Evolutionary conservation across 768 basidiomycete genomes (phyloP), one percentile per base, ranked within the genome.

Genomic region (Dendrothele bispora): DNA sequence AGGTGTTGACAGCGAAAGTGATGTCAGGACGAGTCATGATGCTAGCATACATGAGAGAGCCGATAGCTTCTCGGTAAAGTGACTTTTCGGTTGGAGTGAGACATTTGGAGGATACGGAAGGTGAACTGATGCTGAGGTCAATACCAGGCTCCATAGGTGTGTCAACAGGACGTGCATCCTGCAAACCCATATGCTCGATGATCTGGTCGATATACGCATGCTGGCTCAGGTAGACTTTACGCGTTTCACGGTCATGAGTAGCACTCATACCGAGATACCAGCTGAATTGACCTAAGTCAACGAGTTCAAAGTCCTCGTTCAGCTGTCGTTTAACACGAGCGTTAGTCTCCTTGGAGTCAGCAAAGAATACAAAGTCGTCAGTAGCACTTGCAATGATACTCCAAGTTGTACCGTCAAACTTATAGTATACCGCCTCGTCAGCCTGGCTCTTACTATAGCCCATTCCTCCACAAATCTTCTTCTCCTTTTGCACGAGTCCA

Each of bases 201-300:
- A 64, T 55, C 24, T 46, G 32, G 5, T 55, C 38, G 20, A 64
- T 59, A 21, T 65, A 66, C 3, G 55, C 39, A 4, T 38, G 18
- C 41, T 71, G 65, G 37, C 46, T 50, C 17, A 65, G 46, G 14
- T 56, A 54, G 5, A 69, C 51, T 4, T 57, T 60, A 18, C 49
- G 49, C 1, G 43, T 36, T 1, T 53, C 29, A 3, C 38, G 42
- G 30, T 70, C 55, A 1, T 50, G 51, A 1, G 27, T 49, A 24
- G 67, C 49, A 20, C 55, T 22, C n/a, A 68, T 56, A 14, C 66
- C 57, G 8, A 70, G 55, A 2, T 66, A 46, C 54, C 55, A 65
- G 32, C 55, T 58, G n/a, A 60, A 34, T 40, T 61, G 55, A 0
- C 66, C 61, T 0, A 66, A 42, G 39, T 67, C 61, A 15, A 56